Evolutionary conservation across 1,284 basidiomycete genomes (phyloP), one percentile per base, ranked within the genome.

Genomic region (Malassezia globosa): DNA sequence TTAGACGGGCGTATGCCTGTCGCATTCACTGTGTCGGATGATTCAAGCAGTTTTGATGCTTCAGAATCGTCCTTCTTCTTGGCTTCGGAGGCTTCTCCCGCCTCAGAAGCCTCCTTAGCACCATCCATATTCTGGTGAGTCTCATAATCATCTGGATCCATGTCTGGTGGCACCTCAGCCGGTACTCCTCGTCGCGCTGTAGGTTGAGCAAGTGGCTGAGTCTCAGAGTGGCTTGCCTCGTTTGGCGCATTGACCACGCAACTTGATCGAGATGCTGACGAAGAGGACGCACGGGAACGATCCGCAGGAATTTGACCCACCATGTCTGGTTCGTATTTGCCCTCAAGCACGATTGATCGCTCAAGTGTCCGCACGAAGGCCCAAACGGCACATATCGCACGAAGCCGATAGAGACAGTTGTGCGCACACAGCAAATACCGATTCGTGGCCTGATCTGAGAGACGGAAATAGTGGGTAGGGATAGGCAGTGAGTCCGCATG

Each of bases 401-500:
- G 54, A 14, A 71, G 45, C 7, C 68, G 60, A 24, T 52, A 44
- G 18, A 70, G 53, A 45, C 66, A 69, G 46, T 69, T 59, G 22
- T 69, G 60, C 36, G 68, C 59, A 48, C 68, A 70, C 5, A 71
- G 52, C 22, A 71, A 41, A 41, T 71, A 66, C 13, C 66, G 59
- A 8, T 48, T 60, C 0, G 58, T 49, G 5, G 61, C 54, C 2
- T 58, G 48, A 16, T 69, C 68, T 37, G 55, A 60, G 18, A 71
- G 34, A 5, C 68, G 58, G 57, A 71, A 71, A 46, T 66, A 68
- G 45, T 71, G 68, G 6, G 68, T 68, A 1, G 68, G 68, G 1
- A 71, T 61, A 0, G 62, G 62, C 10, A 66, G 43, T 5, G 49
- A 27, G 7, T 37, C 25, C 2, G 24, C 19, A 6, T 25, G 33